Percentiles rank a stretch among this genome's conserved stretches.
phyloP scores from a whole-genome alignment of 2,329 filamentous ascomycete genomes.

The Diaporthe sp. region DNA sequence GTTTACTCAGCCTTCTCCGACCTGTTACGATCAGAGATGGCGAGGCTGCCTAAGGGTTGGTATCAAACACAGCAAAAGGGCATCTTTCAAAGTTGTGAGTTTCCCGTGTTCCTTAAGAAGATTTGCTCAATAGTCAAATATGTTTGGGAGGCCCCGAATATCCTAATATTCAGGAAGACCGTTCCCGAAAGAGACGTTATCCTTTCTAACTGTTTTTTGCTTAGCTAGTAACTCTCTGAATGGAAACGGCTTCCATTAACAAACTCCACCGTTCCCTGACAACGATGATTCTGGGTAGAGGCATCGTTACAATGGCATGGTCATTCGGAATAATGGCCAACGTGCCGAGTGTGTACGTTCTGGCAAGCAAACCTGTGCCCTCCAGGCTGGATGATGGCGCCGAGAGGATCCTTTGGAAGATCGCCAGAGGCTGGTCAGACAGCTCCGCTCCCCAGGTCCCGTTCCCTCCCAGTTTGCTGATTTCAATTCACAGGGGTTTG shows the following conservation, averaged over 20 bases:
- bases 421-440: conserved; percentile 1
- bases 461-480: not conserved
- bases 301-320: not conserved
- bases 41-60: not conserved
- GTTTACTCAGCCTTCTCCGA: not conserved
- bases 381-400: not conserved
- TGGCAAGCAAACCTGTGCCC: not conserved
- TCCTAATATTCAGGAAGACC: too few species aligned
- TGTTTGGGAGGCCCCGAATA: too few species aligned
- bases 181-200: too few species aligned
- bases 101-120: too few species aligned
- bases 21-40: not conserved
- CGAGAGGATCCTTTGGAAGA: not conserved
- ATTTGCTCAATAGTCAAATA: too few species aligned
- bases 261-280: too few species aligned
- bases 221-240: too few species aligned
- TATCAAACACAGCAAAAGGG: not conserved
- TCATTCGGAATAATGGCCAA: not conserved
- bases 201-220: too few species aligned
- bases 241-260: too few species aligned
- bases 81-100: too few species aligned
- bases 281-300: not conserved
- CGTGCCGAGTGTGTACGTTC: not conserved
- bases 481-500: not conserved
- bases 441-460: not conserved